Evolutionary conservation across 2,329 filamentous ascomycete genomes (phyloP).

Genomic region (Incumbomyces lentus): DNA sequence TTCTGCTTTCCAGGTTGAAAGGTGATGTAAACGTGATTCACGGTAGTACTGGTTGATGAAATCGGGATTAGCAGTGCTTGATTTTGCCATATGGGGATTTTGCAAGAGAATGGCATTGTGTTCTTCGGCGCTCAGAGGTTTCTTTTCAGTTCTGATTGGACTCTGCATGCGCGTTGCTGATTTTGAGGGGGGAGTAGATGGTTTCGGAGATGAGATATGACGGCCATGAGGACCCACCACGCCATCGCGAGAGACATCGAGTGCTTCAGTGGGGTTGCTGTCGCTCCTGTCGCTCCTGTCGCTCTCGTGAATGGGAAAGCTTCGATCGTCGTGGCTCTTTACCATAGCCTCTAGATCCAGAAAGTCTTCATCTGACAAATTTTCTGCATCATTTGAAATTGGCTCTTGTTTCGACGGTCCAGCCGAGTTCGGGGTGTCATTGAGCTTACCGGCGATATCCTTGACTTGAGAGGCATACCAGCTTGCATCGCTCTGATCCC

Average conservation of each 20-base stretch:
- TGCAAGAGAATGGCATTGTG: conserved; percentile 78
- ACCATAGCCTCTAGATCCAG: background rate
- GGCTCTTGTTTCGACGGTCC: background rate
- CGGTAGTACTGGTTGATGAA: conserved; percentile 93
- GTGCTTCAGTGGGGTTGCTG: background rate
- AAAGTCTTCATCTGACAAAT: background rate
- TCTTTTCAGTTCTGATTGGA: background rate
- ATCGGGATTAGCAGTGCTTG: conserved; percentile 82
- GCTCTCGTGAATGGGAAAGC: background rate
- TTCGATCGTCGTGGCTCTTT: background rate
- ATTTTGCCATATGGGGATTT: conserved; percentile 76
- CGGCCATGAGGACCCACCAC: background rate
- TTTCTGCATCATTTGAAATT: background rate
- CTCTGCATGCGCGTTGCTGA: background rate
- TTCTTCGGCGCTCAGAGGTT: conserved; percentile 69
- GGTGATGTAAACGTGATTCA: conserved; percentile 85
- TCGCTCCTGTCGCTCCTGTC: background rate
- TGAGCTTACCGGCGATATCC: conserved; percentile 11
- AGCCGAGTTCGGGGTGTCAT: background rate
- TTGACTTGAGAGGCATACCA: conserved; percentile 71
- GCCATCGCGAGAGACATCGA: background rate
- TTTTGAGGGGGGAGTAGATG: background rate
- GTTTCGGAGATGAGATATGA: background rate
- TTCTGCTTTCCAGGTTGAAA: conserved; percentile 94
- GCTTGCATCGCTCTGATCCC: conserved; percentile 68